phyloP scores from a whole-genome alignment of 345 rosid species.

The Heritiera fomes region DNA sequence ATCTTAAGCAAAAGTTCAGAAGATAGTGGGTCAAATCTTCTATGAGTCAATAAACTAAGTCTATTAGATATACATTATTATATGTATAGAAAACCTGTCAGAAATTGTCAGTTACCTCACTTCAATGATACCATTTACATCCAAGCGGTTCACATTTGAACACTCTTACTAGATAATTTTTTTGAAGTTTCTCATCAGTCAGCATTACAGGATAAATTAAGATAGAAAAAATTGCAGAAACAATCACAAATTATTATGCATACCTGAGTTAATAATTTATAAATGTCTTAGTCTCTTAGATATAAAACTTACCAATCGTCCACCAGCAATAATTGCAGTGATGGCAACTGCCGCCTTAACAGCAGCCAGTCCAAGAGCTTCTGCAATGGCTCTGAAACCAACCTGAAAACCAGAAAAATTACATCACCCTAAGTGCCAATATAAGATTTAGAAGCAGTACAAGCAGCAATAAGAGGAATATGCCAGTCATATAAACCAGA shows the following conservation, averaged over 20 bases:
- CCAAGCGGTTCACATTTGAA: slow-evolving; percentile 4
- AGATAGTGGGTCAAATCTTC: not conserved
- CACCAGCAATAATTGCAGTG: slow-evolving; percentile 94
- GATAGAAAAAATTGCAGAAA: slow-evolving; percentile 5
- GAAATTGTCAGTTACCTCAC: slow-evolving; percentile 17
- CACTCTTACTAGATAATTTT: not conserved
- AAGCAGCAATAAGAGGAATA: slow-evolving; percentile 1
- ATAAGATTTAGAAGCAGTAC: slow-evolving; percentile 16
- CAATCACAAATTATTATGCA: slow-evolving; percentile 25
- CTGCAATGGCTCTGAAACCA: slow-evolving; percentile 97
- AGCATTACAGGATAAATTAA: slow-evolving; percentile 17
- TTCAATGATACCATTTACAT: not conserved
- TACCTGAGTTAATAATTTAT: slow-evolving; percentile 15
- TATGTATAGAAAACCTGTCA: not conserved
- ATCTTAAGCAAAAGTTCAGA: not conserved
- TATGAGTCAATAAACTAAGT: not conserved
- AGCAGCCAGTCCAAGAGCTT: slow-evolving; percentile 97
- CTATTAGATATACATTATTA: not conserved
- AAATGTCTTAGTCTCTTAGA: not conserved
- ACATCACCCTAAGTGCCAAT: slow-evolving; percentile 18
- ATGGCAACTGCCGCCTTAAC: slow-evolving; percentile 95
- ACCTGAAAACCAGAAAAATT: slow-evolving; percentile 51
- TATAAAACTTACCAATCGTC: slow-evolving; percentile 76
- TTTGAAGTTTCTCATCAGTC: slow-evolving; percentile 16
- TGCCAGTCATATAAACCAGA: slow-evolving; percentile 16